Conservation (phyloP, 2,329 filamentous ascomycete species). For the Mycosphaerelloides madeirae region DNA sequence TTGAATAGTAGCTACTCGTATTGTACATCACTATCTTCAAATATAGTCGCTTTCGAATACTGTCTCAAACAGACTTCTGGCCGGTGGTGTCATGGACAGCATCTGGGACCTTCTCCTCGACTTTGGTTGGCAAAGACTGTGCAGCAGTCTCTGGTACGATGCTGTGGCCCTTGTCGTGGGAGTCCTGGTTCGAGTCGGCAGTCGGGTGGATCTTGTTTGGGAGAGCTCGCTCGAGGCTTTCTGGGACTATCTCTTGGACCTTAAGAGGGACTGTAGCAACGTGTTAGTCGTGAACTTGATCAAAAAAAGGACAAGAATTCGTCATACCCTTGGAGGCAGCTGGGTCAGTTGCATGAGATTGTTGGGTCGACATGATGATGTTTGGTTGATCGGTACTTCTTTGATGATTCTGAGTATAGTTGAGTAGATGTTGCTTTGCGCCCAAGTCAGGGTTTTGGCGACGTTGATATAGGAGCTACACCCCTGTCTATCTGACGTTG, state of each 20-base stretch:
- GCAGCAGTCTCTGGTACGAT: constrained; percentile 9
- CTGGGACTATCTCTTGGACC: constrained; percentile 9
- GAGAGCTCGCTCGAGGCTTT: constrained; percentile 7
- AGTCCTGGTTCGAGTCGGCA: constrained; percentile 3
- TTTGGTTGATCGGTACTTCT: too few relatives aligned
- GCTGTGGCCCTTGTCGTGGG: constrained; percentile 7
- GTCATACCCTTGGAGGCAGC: background rate
- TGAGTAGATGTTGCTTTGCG: too few relatives aligned
- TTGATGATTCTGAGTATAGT: too few relatives aligned
- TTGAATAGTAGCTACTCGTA: too few relatives aligned
- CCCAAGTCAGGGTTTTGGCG: too few relatives aligned
- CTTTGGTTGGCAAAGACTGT: constrained; percentile 6
- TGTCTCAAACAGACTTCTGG: constrained; percentile 3
- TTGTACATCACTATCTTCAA: too few relatives aligned
- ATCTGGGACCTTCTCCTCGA: constrained; percentile 14
- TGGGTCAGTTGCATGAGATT: constrained; percentile 6
- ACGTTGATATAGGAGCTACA: too few relatives aligned
- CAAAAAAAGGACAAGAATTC: background rate
- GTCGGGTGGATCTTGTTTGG: constrained; percentile 14
- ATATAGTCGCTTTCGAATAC: background rate
- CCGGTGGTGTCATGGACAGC: constrained; percentile 12
- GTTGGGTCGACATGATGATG: constrained; percentile 1
- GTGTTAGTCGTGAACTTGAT: background rate
- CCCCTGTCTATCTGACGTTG: too few relatives aligned
- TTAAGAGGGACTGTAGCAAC: constrained; percentile 3